phyloP scores from a whole-genome alignment of 441 rosid genomes.

The Daphne laureola region DNA sequence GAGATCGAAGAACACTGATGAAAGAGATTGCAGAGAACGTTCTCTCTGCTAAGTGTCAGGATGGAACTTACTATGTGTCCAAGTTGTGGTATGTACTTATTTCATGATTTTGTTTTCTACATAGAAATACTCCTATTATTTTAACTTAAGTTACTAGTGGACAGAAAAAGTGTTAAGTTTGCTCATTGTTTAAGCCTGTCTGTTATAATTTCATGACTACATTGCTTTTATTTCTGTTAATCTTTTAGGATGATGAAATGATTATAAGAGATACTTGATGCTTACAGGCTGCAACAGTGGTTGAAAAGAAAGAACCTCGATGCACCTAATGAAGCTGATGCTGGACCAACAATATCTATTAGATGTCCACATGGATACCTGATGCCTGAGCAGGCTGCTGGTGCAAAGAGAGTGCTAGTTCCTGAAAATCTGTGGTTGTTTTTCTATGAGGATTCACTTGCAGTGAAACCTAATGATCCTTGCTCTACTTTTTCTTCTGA shows the following conservation, averaged over 20 bases:
- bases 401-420: conserved; percentile 81
- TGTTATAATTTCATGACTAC: conserved; percentile 2
- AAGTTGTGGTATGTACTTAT: conserved; percentile 58
- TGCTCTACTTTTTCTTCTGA: conserved; percentile 53
- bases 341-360: conserved; percentile 76
- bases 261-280: background rate
- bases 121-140: background rate
- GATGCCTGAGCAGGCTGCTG: conserved; percentile 86
- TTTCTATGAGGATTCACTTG: conserved; percentile 69
- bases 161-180: background rate
- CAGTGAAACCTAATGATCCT: conserved; percentile 59
- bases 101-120: background rate
- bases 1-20: conserved; percentile 81
- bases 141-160: too few species aligned
- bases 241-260: conserved; percentile 1
- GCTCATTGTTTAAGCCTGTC: background rate
- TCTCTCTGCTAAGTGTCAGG: conserved; percentile 54
- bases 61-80: conserved; percentile 70
- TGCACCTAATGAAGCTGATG: conserved; percentile 92
- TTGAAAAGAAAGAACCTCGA: conserved; percentile 83
- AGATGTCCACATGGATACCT: conserved; percentile 75
- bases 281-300: conserved; percentile 95
- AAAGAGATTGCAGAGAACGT: conserved; percentile 62
- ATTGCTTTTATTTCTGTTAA: conserved; percentile 1
- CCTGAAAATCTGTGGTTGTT: conserved; percentile 89